These are phyloP conservation scores for Pontederia crassipes DNA, from an alignment of 176 grass and related monocot species.

Conservation along the genomic window DNA sequence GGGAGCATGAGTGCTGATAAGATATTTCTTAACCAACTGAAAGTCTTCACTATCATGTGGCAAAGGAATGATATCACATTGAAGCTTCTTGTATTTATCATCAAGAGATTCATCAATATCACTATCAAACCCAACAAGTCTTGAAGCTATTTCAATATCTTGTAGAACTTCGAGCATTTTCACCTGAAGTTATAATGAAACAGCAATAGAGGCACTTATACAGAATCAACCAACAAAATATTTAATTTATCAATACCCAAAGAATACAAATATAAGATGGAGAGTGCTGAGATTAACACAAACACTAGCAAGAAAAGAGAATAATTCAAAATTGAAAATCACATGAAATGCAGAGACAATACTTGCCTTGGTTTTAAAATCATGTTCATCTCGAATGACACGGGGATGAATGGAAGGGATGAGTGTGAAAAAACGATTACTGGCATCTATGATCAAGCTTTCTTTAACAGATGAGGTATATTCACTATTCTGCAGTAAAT, in stretches of 20 bases:
- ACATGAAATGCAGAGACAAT: background rate
- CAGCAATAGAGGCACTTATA: no score
- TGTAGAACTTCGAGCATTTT: constrained; percentile 98
- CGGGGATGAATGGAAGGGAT: constrained; percentile 92
- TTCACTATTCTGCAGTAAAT: constrained; percentile 47
- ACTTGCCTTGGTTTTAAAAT: constrained; percentile 78
- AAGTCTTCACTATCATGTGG: constrained; percentile 79
- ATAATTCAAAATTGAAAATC: background rate
- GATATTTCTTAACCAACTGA: constrained; percentile 66
- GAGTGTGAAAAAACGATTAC: constrained; percentile 91
- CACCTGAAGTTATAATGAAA: constrained; percentile 30
- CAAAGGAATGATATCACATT: constrained; percentile 54
- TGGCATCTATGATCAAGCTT: constrained; percentile 76
- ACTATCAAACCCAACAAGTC: constrained; percentile 71
- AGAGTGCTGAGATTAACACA: background rate
- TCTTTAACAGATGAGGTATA: constrained; percentile 62
- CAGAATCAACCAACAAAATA: no score
- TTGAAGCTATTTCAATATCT: constrained; percentile 98
- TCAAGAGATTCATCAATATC: constrained; percentile 78
- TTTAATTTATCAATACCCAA: constrained; percentile 2
- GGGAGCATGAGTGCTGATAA: constrained; percentile 88
- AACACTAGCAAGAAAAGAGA: background rate
- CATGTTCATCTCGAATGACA: constrained; percentile 59
- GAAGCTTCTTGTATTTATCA: constrained; percentile 76
- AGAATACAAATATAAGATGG: no score